Percentiles rank a stretch among this genome's conserved stretches.
Evolutionary conservation across 169 alveolate species (phyloP).

Genomic region (Cryptosporidium muris): DNA sequence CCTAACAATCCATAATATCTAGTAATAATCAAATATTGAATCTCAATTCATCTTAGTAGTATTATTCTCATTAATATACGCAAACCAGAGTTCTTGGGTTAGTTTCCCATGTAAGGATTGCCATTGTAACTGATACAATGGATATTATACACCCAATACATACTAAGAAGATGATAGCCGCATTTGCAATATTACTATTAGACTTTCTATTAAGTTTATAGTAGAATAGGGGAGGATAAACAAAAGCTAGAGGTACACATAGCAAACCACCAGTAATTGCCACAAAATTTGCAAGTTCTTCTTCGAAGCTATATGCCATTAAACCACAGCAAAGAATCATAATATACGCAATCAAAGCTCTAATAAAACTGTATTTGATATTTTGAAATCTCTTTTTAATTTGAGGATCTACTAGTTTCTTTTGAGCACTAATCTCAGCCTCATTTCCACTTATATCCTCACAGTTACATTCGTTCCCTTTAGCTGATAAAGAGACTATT

Average conservation of each 20-base stretch:
- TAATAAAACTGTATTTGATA: constrained; percentile 10
- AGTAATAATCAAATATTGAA: not conserved
- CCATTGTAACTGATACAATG: constrained; percentile 51
- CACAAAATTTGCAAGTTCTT: constrained; percentile 50
- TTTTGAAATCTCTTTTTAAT: not conserved
- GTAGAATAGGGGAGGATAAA: constrained; percentile 58
- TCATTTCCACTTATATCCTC: not conserved
- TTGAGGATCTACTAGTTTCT: too few relatives aligned
- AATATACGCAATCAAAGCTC: constrained; percentile 45
- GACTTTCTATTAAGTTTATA: constrained; percentile 6
- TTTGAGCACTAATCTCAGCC: not conserved
- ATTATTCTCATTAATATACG: not conserved
- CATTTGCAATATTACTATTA: not conserved
- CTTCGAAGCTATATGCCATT: constrained; percentile 50
- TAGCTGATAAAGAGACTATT: not conserved
- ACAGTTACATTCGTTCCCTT: not conserved
- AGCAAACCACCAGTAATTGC: constrained; percentile 56
- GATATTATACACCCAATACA: constrained; percentile 28
- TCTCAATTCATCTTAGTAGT: not conserved
- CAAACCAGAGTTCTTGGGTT: constrained; percentile 47
- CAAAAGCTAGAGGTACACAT: constrained; percentile 66
- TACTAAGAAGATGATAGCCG: constrained; percentile 6
- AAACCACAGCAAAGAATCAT: constrained; percentile 38
- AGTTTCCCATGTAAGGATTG: constrained; percentile 61
- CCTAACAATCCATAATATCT: too few relatives aligned